Evolutionary conservation across 2,329 filamentous ascomycete species (phyloP).

Genomic region (Ascochyta viciae-villosae): DNA sequence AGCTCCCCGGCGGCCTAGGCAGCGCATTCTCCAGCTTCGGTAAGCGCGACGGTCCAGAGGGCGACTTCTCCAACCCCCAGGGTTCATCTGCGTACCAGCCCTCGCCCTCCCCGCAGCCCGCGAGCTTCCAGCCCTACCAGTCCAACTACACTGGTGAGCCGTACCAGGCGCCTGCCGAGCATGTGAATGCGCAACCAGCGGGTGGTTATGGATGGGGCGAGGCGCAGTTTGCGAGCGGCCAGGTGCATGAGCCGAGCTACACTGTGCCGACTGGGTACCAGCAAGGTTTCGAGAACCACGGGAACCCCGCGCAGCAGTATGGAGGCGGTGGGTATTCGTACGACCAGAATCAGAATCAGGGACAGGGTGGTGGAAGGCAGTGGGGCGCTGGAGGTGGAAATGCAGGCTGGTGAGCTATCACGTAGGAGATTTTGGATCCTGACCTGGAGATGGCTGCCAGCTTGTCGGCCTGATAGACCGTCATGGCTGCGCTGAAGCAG

Average conservation of each 20-base stretch:
- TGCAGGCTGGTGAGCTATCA: conserved; percentile 29
- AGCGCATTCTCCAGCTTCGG: conserved; percentile 29
- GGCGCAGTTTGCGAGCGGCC: conserved; percentile 42
- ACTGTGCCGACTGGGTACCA: conserved; percentile 46
- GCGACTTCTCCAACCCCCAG: conserved; percentile 17
- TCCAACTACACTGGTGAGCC: conserved; percentile 41
- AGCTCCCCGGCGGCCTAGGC: conserved; percentile 28
- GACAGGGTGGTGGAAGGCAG: conserved; percentile 30
- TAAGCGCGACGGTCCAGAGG: conserved; percentile 33
- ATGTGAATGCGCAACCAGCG: conserved; percentile 33
- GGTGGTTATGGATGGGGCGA: conserved; percentile 36
- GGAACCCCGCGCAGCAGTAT: conserved; percentile 14
- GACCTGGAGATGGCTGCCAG: too few species aligned
- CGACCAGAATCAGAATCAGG: conserved; percentile 30
- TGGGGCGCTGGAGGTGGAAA: conserved; percentile 44
- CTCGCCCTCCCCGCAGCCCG: conserved; percentile 36
- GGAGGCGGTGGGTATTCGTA: conserved; percentile 33
- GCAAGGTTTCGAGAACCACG: conserved; percentile 46
- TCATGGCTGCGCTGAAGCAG: too few species aligned
- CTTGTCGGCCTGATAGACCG: too few species aligned
- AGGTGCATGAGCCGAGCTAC: conserved; percentile 43
- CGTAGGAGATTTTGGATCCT: too few species aligned
- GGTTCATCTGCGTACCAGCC: conserved; percentile 26
- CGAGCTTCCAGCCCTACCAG: conserved; percentile 46
- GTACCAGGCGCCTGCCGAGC: conserved; percentile 37